A percentile compares a stretch with the other conserved stretches of the same genome.
Evolutionary conservation across 306 rosid genomes (phyloP).

Genomic region (Cicer yamashitae): DNA sequence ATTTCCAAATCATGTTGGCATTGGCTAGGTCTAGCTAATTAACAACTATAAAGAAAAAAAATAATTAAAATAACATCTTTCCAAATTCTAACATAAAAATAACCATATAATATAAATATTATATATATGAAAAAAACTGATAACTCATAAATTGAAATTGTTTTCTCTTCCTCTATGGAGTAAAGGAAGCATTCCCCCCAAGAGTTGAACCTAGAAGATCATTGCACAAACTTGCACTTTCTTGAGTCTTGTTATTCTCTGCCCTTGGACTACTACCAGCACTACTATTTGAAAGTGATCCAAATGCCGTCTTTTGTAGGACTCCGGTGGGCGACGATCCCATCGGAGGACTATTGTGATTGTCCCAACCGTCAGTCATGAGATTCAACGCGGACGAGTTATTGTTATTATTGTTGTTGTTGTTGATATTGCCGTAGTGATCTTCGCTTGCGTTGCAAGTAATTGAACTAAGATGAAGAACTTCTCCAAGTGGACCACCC

Average conservation of each 20-base stretch:
- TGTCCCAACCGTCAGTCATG: constrained; percentile 81
- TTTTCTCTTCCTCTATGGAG: constrained; percentile 18
- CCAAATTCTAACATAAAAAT: constrained; percentile 38
- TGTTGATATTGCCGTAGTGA: constrained; percentile 24
- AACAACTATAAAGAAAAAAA: neutral
- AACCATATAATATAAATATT: constrained; percentile 40
- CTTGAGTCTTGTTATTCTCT: constrained; percentile 63
- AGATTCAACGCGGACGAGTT: constrained; percentile 75
- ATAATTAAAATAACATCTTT: constrained; percentile 16
- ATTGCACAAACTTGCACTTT: constrained; percentile 74
- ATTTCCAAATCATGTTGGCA: constrained; percentile 34
- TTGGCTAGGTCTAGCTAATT: neutral
- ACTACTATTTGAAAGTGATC: constrained; percentile 86
- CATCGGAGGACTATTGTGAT: constrained; percentile 68
- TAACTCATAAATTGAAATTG: constrained; percentile 28
- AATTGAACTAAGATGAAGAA: constrained; percentile 61
- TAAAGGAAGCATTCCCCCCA: constrained; percentile 51
- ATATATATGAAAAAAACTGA: constrained; percentile 14
- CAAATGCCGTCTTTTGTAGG: constrained; percentile 74
- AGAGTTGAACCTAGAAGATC: constrained; percentile 63
- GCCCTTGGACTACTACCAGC: constrained; percentile 93
- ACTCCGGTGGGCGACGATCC: constrained; percentile 95
- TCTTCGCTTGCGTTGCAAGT: constrained; percentile 49
- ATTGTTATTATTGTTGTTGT: constrained; percentile 5
- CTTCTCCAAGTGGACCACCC: constrained; percentile 98